A percentile compares a stretch with the other conserved stretches of the same genome.
Evolutionary conservation across 2,329 filamentous ascomycete species (phyloP).

Genomic region (Rhynchosporium graminicola): DNA sequence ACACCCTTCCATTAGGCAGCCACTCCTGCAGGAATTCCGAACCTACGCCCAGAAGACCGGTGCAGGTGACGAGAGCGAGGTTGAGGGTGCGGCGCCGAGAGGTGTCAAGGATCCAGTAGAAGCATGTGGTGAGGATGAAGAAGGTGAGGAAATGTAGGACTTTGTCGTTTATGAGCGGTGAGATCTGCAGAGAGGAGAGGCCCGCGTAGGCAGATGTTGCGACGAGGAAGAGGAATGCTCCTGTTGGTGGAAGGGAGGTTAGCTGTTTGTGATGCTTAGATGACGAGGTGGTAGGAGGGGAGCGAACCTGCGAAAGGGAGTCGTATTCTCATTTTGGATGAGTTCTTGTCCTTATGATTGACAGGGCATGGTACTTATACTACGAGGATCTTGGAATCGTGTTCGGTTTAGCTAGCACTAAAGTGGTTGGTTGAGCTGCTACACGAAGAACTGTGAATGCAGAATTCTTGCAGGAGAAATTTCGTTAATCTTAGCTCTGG

Average conservation of each 20-base stretch:
- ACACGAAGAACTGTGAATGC: neutral
- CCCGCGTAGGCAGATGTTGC: conserved; percentile 78
- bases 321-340: conserved; percentile 74
- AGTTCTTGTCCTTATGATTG: neutral
- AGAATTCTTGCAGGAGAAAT: neutral
- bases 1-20: conserved; percentile 69
- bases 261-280: neutral
- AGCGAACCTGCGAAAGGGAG: conserved; percentile 81
- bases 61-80: conserved; percentile 79
- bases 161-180: conserved; percentile 77
- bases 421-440: neutral
- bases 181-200: conserved; percentile 64
- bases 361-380: neutral
- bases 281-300: conserved; percentile 6
- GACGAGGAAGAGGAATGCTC: conserved; percentile 68
- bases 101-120: conserved; percentile 98
- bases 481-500: neutral
- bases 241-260: conserved; percentile 46
- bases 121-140: conserved; percentile 81
- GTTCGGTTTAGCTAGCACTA: neutral
- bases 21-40: conserved; percentile 76
- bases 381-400: neutral
- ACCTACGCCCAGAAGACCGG: conserved; percentile 67
- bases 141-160: conserved; percentile 84
- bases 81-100: conserved; percentile 82